A percentile compares a stretch with the other conserved stretches of the same genome.
phyloP scores from a whole-genome alignment of 495 filamentous ascomycete genomes.

The Tuber borchii region DNA sequence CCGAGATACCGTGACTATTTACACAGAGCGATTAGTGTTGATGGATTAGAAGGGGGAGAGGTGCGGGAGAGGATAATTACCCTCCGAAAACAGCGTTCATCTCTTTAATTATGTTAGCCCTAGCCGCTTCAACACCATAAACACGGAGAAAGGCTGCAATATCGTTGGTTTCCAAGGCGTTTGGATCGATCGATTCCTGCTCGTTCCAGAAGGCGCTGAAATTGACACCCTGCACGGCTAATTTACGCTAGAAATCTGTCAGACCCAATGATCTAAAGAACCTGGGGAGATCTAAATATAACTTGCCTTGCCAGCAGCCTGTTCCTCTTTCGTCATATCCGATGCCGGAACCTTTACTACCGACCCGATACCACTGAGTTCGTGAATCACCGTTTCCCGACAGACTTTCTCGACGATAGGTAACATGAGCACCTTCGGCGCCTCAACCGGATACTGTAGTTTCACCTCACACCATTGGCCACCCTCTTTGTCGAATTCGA shows the following conservation, averaged over 20 bases:
- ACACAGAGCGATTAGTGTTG: neutral
- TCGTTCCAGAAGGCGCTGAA: conserved; percentile 77
- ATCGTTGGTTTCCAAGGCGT: conserved; percentile 85
- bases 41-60: neutral
- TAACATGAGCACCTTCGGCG: conserved; percentile 87
- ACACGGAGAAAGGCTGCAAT: conserved; percentile 72
- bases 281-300: neutral
- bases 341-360: conserved; percentile 66
- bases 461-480: conserved; percentile 73
- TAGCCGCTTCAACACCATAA: conserved; percentile 91
- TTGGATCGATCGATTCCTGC: conserved; percentile 77
- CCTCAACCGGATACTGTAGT: conserved; percentile 71
- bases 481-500: conserved; percentile 68
- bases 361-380: conserved; percentile 64
- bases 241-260: conserved; percentile 29
- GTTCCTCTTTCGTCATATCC: conserved; percentile 44
- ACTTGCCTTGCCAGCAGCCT: conserved; percentile 36
- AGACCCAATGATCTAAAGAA: neutral
- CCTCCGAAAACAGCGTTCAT: conserved; percentile 75
- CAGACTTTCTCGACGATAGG: conserved; percentile 75
- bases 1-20: conserved; percentile 73
- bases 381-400: conserved; percentile 73
- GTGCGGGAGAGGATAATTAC: neutral
- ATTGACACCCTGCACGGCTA: conserved; percentile 75
- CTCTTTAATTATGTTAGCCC: conserved; percentile 77